Evolutionary conservation across 441 rosid species (phyloP).

Genomic region (Francoa sonchifolia): DNA sequence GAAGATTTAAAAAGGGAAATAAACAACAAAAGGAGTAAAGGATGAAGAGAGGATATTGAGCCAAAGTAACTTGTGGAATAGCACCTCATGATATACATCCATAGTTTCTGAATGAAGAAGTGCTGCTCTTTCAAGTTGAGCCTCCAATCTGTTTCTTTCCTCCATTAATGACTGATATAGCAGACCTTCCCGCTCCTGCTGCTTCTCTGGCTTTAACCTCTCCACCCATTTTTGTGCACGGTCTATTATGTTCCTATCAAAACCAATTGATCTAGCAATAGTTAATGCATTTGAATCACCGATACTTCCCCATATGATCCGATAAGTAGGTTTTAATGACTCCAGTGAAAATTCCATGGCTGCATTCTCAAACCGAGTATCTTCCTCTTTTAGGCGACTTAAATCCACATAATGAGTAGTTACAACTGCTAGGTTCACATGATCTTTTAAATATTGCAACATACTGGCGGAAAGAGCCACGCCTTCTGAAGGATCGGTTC

Average conservation of each 20-base stretch:
- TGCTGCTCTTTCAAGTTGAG: constrained; percentile 42
- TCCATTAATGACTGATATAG: constrained; percentile 60
- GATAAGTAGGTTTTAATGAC: constrained; percentile 69
- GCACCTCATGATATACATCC: constrained; percentile 63
- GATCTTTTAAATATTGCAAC: constrained; percentile 47
- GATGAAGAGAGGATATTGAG: no score
- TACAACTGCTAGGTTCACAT: constrained; percentile 54
- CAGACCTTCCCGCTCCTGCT: constrained; percentile 46
- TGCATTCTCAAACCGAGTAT: constrained; percentile 62
- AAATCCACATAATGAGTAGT: constrained; percentile 88
- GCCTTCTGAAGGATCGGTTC: constrained; percentile 96
- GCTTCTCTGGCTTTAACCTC: constrained; percentile 59
- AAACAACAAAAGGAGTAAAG: neutral
- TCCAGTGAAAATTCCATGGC: constrained; percentile 84
- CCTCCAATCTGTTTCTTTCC: constrained; percentile 62
- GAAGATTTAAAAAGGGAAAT: neutral
- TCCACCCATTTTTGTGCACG: constrained; percentile 64
- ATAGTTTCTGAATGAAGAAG: constrained; percentile 47
- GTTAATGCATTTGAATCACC: constrained; percentile 82
- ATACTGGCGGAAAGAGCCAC: constrained; percentile 77
- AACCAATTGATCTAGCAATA: constrained; percentile 78
- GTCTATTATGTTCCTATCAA: constrained; percentile 47
- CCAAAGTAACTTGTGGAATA: constrained; percentile 10
- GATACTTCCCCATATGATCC: constrained; percentile 70
- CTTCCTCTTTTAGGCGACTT: constrained; percentile 67